phyloP scores from a whole-genome alignment of 2,329 filamentous ascomycete genomes.

The Sporothrix luriei region DNA sequence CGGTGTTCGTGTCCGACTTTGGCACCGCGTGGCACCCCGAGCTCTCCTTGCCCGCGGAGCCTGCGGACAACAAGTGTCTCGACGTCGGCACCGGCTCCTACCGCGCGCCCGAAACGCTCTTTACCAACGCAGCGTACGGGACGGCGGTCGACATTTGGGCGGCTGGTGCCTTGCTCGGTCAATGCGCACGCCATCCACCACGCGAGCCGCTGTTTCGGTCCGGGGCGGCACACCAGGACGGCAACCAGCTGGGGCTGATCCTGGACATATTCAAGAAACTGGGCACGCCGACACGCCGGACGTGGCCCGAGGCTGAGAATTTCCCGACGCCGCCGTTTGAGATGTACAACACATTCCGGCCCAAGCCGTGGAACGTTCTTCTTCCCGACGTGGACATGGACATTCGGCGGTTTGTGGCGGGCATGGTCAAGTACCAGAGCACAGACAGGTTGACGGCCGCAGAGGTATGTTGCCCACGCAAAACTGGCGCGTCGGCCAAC shows the following conservation, averaged over 20 bases:
- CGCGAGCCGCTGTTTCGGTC: constrained; percentile 75
- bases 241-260: constrained; percentile 88
- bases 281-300: constrained; percentile 77
- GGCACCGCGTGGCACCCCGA: constrained; percentile 82
- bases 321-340: constrained; percentile 82
- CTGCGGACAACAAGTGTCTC: constrained; percentile 70
- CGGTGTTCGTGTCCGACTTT: constrained; percentile 85
- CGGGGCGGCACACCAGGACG: constrained; percentile 70
- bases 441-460: constrained; percentile 64
- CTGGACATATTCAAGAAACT: constrained; percentile 89
- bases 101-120: constrained; percentile 83
- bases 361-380: constrained; percentile 68
- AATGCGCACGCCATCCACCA: constrained; percentile 61
- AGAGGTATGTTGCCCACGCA: constrained; percentile 49
- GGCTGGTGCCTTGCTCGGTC: constrained; percentile 79
- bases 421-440: constrained; percentile 73
- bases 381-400: constrained; percentile 61
- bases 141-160: constrained; percentile 85
- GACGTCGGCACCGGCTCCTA: constrained; percentile 95
- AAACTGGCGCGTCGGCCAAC: no score
- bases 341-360: constrained; percentile 77
- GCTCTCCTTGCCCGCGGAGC: constrained; percentile 62
- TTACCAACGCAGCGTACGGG: constrained; percentile 76
- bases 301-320: constrained; percentile 76
- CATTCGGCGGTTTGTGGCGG: constrained; percentile 66